Conservation (phyloP, 2,329 filamentous ascomycete species). For the Pseudopyrenochaeta lycopersici region DNA sequence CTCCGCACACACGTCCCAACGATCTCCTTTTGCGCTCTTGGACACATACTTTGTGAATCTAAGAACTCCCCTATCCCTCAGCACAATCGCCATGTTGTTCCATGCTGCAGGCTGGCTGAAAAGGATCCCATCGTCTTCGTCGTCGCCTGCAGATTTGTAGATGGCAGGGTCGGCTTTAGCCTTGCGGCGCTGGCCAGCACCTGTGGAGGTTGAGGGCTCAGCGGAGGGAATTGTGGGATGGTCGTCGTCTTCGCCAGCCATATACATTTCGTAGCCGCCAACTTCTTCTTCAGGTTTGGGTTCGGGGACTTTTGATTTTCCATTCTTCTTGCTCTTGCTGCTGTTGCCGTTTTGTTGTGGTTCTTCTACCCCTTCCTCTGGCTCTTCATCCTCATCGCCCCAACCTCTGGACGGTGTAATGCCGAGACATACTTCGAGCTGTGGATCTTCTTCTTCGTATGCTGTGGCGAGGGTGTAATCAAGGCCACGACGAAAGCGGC, state of each 20-base stretch:
- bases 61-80: slow-evolving; percentile 85
- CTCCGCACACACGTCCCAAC: slow-evolving; percentile 87
- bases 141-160: slow-evolving; percentile 67
- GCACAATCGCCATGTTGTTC: slow-evolving; percentile 91
- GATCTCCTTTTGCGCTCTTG: slow-evolving; percentile 80
- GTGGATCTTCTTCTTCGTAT: slow-evolving; percentile 75
- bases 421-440: slow-evolving; percentile 86
- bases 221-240: slow-evolving; percentile 54
- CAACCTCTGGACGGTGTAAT: slow-evolving; percentile 87
- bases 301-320: slow-evolving; percentile 28
- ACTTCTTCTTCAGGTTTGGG: slow-evolving; percentile 62
- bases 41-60: slow-evolving; percentile 98
- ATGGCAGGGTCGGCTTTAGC: slow-evolving; percentile 77
- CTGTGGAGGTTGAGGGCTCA: slow-evolving; percentile 51
- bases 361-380: slow-evolving; percentile 56
- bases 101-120: slow-evolving; percentile 76
- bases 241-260: slow-evolving; percentile 83
- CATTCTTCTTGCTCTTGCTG: slow-evolving; percentile 36
- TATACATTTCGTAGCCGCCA: slow-evolving; percentile 88
- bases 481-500: slow-evolving; percentile 83
- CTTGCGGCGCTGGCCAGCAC: slow-evolving; percentile 57
- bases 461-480: slow-evolving; percentile 95
- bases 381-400: slow-evolving; percentile 73
- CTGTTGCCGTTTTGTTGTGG: slow-evolving; percentile 51
- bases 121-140: slow-evolving; percentile 79